Base-by-base conservation (phyloP, 2,329 filamentous ascomycete species). In the Botrytis galanthina region DNA sequence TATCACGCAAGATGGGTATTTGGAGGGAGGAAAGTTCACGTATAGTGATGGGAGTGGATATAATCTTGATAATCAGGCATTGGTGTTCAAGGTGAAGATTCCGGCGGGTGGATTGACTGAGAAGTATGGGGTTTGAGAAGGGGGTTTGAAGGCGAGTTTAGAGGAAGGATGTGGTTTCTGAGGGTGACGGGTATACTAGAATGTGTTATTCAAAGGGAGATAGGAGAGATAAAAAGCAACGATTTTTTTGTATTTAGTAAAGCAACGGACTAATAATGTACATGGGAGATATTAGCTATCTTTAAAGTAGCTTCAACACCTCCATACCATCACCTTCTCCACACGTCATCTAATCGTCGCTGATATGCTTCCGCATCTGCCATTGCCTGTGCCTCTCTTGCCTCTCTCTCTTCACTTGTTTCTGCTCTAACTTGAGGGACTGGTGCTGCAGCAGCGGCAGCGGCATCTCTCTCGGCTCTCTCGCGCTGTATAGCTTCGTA, bases 1-100 rank as follows among this genome's bases (percentile, higher is more conserved):
- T 77, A 89, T 93, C 73, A 93, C 91, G 0, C 90, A 93, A 80
- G 84, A 93, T 80, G 86, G 87, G 0, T 85, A 84, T 74, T 83
- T 89, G 79, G 86, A 91, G 73, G 84, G 82, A 72, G 89, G 89
- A 6, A 81, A 83, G 71, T 85, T 87, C 71, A 78, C 79, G 22
- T 91, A 89, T 77, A 81, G 81, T 8, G 89, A 91, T 79, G 82
- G 78, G 2, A 86, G 85, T 54, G 89, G 88, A 0, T 89, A 83
- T 76, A 84, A 86, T 75, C 76, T 91, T 60, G 85, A 89, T 76
- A 90, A 84, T 67, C 89, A 91, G 81, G 86, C 85, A 10, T 80
- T 91, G 77, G 87, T 89, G 4, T 91, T 91, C 81, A 78, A 80
- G 73, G 75, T 80, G 64, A 71, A 74, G 46, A 62, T 80, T 39